A percentile compares a stretch with the other conserved stretches of the same genome.
Evolutionary conservation across 2,329 filamentous ascomycete genomes (phyloP).

Genomic region (Periconia digitata): DNA sequence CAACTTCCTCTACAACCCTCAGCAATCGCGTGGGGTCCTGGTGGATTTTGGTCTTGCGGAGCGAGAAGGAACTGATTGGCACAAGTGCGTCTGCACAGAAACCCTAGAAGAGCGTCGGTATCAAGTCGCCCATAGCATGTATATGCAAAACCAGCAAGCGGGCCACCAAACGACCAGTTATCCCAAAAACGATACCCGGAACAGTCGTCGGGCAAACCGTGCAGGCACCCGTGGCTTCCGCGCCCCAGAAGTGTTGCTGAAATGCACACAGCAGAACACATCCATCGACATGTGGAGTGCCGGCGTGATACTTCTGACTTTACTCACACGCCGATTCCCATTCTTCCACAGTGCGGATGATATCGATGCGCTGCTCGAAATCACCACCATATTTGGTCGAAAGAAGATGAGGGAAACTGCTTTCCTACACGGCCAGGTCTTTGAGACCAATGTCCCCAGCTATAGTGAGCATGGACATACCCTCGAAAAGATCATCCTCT

Average conservation of each 20-base stretch:
- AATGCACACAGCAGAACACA: conserved; percentile 92
- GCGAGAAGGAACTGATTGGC: conserved; percentile 67
- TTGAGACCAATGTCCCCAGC: conserved; percentile 90
- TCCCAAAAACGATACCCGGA: conserved; percentile 85
- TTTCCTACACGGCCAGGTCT: conserved; percentile 82
- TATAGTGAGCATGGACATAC: conserved; percentile 83
- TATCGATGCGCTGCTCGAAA: conserved; percentile 95
- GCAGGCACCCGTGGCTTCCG: conserved; percentile 95
- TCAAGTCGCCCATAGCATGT: conserved; percentile 58
- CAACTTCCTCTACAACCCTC: conserved; percentile 91
- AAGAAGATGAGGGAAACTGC: conserved; percentile 82
- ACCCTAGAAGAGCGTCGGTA: conserved; percentile 61
- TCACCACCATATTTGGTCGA: conserved; percentile 89
- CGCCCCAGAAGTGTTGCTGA: conserved; percentile 93
- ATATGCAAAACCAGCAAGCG: conserved; percentile 56
- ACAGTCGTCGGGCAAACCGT: conserved; percentile 86
- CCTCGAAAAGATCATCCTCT: conserved; percentile 91
- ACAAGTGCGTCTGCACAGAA: conserved; percentile 81
- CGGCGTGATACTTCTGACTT: conserved; percentile 94
- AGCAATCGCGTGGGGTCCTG: conserved; percentile 78
- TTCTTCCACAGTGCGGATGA: conserved; percentile 99
- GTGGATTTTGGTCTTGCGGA: conserved; percentile 99
- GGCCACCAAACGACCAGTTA: conserved; percentile 61
- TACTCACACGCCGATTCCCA: conserved; percentile 87
- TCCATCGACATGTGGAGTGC: conserved; percentile 96